Base-by-base conservation (phyloP, 2,329 filamentous ascomycete genomes). In the Neodidymelliopsis sp. region DNA sequence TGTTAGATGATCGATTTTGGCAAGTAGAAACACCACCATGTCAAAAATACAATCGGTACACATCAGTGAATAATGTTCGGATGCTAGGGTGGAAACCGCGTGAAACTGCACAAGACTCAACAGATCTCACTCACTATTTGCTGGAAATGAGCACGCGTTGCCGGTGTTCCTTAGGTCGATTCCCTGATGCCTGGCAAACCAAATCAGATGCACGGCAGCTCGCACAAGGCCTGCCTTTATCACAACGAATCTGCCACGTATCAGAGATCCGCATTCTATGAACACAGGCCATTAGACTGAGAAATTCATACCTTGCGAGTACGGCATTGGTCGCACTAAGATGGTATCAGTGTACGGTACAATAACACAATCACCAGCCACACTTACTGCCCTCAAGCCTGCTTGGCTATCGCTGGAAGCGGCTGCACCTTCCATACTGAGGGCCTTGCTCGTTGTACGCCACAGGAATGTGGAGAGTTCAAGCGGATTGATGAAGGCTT, bases 61-160 rank as follows among this genome's bases (percentile, higher is more conserved):
- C 15, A 33, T 12, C 16, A 33, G 16, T 33, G 10, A 13, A 12
- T 11, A 6, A 19, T 19, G 29, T 18, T 4, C 8, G 19, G 29
- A 3, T 33, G 4, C 15, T 10, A 22, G 12, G 6, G 5, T 33
- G 16, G 11, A 6, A 24, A 13, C n/a, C 35, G 16, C 7, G 27
- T 16, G 8, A 22, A 16, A n/a, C n/a, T n/a, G n/a, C 18, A n/a
- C 10, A 31, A 12, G 24, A 16, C n/a, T 10, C 12, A 13, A 19
- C n/a, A 23, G 11, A 22, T 2, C 13, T 6, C 10, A 52, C 49
- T 56, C 22, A 75, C 73, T 75, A 75, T 55, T 74, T 53, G 28
- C 69, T 57, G 4, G 73, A 74, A 19, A 75, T 67, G 28, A 73
- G 45, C 2, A 74, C 65, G 27, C 46, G 66, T 70, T 0, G 65